Percentiles rank a stretch among this genome's conserved stretches.
phyloP scores from a whole-genome alignment of 371 early-diverging fungal species.

The Lichtheimia hyalospora region DNA sequence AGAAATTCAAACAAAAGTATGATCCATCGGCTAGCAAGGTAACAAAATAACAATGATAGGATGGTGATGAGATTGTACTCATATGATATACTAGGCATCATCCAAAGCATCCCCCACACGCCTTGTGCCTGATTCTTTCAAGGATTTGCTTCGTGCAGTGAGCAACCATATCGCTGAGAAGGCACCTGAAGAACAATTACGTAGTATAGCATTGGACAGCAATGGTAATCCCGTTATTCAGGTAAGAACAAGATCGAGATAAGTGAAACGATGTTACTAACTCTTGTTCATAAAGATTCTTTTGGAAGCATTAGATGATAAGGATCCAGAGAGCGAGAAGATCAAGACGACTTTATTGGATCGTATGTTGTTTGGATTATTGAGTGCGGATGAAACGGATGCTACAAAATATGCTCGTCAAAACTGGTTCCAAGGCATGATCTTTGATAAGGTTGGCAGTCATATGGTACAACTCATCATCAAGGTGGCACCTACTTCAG shows the following conservation, averaged over 20 bases:
- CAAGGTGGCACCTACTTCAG: constrained; percentile 53
- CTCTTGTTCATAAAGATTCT: constrained; percentile 28
- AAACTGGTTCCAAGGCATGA: constrained; percentile 57
- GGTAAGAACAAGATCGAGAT: constrained; percentile 14
- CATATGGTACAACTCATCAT: constrained; percentile 66
- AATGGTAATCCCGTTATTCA: constrained; percentile 83
- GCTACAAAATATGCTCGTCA: constrained; percentile 40
- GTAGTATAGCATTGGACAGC: constrained; percentile 61
- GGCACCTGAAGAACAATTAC: constrained; percentile 57
- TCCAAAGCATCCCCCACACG: constrained; percentile 37
- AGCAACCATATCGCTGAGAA: constrained; percentile 56
- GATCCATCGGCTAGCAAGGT: constrained; percentile 39
- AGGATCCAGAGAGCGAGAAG: constrained; percentile 40
- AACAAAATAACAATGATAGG: neutral
- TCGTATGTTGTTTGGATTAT: constrained; percentile 64
- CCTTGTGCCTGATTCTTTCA: constrained; percentile 65
- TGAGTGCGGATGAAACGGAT: constrained; percentile 40
- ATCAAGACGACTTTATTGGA: constrained; percentile 61
- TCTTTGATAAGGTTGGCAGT: constrained; percentile 67
- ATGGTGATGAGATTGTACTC: neutral
- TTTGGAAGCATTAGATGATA: constrained; percentile 53
- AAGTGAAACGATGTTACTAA: neutral
- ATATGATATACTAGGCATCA: constrained; percentile 14
- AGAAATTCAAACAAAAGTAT: constrained; percentile 68
- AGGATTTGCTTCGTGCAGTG: constrained; percentile 53